A percentile compares a stretch with the other conserved stretches of the same genome.
Conservation (phyloP, 208 protist genomes). For the Acanthamoeba castellanii region DNA sequence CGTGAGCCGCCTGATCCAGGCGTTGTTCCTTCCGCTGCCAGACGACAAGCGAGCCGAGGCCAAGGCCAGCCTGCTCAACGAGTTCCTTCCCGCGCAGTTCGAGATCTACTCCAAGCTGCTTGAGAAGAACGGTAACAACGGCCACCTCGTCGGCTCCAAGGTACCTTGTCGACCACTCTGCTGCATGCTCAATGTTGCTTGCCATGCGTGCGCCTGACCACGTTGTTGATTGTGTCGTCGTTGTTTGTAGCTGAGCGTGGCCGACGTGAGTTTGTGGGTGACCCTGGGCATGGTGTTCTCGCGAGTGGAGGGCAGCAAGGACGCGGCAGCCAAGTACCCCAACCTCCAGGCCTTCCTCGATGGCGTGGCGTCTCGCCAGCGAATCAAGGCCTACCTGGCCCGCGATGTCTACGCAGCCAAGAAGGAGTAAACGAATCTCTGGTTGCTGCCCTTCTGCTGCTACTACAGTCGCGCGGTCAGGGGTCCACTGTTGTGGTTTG, state of each 20-base stretch:
- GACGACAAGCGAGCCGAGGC: background rate
- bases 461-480: too few relatives aligned
- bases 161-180: too few relatives aligned
- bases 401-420: background rate
- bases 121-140: constrained; percentile 58
- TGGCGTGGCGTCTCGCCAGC: background rate
- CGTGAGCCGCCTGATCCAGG: background rate
- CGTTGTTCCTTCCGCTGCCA: background rate
- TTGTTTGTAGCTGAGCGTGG: background rate
- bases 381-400: constrained; percentile 52
- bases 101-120: background rate
- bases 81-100: background rate
- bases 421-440: too few relatives aligned
- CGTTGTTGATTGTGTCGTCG: too few relatives aligned
- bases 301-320: background rate
- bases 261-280: background rate
- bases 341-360: background rate
- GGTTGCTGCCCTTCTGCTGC: too few relatives aligned
- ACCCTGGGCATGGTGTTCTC: background rate
- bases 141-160: constrained; percentile 58
- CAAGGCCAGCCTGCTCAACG: background rate
- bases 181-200: too few relatives aligned
- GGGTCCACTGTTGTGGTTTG: too few relatives aligned
- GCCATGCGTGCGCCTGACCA: too few relatives aligned
- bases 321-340: background rate